Evolutionary conservation across 2,329 filamentous ascomycete species (phyloP).

Genomic region (Colletotrichum echinochloae): DNA sequence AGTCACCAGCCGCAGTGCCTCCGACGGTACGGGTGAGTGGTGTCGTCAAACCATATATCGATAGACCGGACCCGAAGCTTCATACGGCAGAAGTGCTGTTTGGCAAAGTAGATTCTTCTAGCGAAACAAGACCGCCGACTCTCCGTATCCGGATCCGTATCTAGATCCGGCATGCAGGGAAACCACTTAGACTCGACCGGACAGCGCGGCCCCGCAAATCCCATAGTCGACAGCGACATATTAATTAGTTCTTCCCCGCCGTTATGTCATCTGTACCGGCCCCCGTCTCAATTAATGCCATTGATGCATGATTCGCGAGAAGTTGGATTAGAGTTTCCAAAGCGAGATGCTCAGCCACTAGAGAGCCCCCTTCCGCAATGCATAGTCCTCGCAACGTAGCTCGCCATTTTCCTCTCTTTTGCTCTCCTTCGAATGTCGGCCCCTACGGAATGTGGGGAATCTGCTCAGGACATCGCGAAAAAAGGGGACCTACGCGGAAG

Average conservation of each 20-base stretch:
- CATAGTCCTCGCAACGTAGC: neutral
- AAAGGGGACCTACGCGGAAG: neutral
- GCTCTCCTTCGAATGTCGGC: neutral
- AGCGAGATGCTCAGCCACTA: neutral
- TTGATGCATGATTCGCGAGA: neutral
- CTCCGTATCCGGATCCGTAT: constrained; percentile 38
- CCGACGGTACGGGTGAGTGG: neutral
- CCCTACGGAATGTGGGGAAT: neutral
- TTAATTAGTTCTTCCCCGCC: neutral
- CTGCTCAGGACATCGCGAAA: neutral
- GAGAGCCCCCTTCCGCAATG: neutral
- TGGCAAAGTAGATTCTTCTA: neutral
- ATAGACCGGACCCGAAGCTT: too few species aligned
- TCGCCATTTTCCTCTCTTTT: neutral
- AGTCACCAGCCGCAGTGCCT: too few species aligned
- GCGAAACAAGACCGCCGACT: neutral
- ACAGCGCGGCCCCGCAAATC: neutral
- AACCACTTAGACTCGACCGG: neutral
- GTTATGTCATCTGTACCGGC: neutral
- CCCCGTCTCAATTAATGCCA: neutral
- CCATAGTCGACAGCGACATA: neutral
- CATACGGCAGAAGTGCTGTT: neutral
- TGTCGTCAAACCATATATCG: neutral
- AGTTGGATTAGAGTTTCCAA: constrained; percentile 23
- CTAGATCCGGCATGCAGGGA: constrained; percentile 12